Evolutionary conservation across 768 basidiomycete genomes (phyloP).

Genomic region (Mycena galericulata): DNA sequence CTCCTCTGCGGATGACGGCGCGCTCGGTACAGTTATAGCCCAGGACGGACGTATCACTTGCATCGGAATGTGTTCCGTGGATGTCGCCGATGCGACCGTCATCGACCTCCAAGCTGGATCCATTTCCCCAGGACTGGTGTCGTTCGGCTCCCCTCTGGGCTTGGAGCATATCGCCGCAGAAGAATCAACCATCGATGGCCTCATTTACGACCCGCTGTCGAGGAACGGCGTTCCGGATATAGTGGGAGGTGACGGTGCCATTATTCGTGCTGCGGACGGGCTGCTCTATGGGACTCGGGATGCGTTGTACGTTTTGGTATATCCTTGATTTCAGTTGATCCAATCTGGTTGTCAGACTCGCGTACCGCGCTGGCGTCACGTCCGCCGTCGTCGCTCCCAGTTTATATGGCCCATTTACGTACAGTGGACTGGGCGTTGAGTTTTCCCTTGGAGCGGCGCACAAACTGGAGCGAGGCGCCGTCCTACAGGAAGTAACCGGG

Average conservation of each 20-base stretch:
- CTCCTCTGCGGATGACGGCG: constrained; percentile 34
- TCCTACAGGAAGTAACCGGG: constrained; percentile 72
- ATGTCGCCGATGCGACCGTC: constrained; percentile 40
- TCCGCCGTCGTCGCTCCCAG: constrained; percentile 73
- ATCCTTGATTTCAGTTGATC: constrained; percentile 1
- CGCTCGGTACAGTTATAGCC: constrained; percentile 52
- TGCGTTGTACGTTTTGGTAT: constrained; percentile 66
- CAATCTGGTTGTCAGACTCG: constrained; percentile 56
- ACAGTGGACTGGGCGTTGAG: constrained; percentile 73
- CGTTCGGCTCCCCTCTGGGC: constrained; percentile 80
- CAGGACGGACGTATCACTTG: constrained; percentile 65
- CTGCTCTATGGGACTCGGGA: constrained; percentile 77
- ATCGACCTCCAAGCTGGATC: constrained; percentile 81
- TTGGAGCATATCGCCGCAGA: constrained; percentile 77
- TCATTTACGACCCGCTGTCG: constrained; percentile 64
- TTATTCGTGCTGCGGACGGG: constrained; percentile 81
- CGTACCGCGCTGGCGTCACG: constrained; percentile 80
- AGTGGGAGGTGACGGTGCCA: constrained; percentile 59
- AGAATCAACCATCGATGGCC: constrained; percentile 77
- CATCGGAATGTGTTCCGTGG: constrained; percentile 46
- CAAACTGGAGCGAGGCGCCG: constrained; percentile 69
- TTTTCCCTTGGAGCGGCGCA: constrained; percentile 73
- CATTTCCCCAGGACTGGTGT: constrained; percentile 72
- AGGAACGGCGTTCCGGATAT: constrained; percentile 58
- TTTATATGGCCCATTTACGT: constrained; percentile 62